A percentile compares a stretch with the other conserved stretches of the same genome.
Conservation (phyloP, 31 red algal species). For the Asparagopsis taxiformis region DNA sequence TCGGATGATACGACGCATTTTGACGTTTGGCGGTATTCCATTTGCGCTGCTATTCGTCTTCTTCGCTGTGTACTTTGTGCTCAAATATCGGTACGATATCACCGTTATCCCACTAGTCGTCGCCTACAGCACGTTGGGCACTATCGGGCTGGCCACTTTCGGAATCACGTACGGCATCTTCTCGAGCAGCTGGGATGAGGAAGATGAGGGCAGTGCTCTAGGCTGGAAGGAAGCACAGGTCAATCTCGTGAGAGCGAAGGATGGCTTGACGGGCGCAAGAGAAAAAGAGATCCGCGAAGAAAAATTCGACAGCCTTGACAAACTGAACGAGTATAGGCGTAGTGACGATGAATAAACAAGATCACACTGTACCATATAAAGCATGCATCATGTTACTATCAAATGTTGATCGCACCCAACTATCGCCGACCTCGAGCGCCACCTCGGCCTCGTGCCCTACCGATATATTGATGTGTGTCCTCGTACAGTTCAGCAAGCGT, state of each 20-base stretch:
- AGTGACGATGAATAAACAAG: too few relatives aligned
- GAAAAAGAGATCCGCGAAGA: conserved; percentile 52
- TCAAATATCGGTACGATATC: conserved; percentile 73
- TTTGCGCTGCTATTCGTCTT: conserved; percentile 39
- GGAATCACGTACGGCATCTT: conserved; percentile 93
- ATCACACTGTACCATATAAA: too few relatives aligned
- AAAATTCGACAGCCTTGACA: conserved; percentile 27
- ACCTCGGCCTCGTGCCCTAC: neutral
- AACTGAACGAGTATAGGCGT: conserved; percentile 3
- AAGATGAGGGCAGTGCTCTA: conserved; percentile 50
- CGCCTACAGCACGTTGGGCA: conserved; percentile 63
- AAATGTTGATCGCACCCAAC: neutral
- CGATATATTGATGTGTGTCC: neutral
- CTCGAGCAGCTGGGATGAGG: conserved; percentile 83
- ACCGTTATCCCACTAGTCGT: conserved; percentile 73
- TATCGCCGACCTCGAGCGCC: neutral
- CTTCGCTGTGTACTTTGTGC: conserved; percentile 73
- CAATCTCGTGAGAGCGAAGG: conserved; percentile 66
- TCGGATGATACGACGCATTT: conserved; percentile 80
- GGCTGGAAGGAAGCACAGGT: conserved; percentile 59
- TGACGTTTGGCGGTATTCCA: conserved; percentile 67
- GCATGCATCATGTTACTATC: neutral
- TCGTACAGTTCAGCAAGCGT: conserved; percentile 13
- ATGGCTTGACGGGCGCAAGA: conserved; percentile 62
- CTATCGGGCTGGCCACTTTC: conserved; percentile 60